These are phyloP conservation scores for Nakazawaea laoshanensis DNA, from an alignment of 805 yeast species.

Conservation along the genomic window DNA sequence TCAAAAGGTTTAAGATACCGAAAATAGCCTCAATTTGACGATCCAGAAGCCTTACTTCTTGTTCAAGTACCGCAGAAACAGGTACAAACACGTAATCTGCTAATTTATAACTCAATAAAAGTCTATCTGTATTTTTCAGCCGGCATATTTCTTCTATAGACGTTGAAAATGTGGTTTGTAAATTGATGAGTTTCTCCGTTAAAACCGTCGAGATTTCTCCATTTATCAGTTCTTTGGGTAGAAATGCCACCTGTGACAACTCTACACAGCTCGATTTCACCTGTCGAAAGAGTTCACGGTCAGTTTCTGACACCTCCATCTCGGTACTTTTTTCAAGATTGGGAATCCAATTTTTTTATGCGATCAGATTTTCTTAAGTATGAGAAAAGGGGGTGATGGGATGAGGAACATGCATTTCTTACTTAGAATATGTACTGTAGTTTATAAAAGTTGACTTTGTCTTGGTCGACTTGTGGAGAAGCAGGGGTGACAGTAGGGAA, in stretches of 20 bases:
- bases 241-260: constrained; percentile 33
- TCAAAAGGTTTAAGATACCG: constrained; percentile 33
- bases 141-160: not conserved
- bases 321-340: not conserved
- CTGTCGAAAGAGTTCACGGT: constrained; percentile 16
- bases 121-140: not conserved
- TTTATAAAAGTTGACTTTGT: too few species aligned
- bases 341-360: too few species aligned
- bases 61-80: constrained; percentile 41
- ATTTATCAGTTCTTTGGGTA: constrained; percentile 21
- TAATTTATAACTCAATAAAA: constrained; percentile 25
- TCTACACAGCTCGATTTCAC: constrained; percentile 34
- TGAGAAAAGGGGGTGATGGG: too few species aligned
- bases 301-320: constrained; percentile 6
- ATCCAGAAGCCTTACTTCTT: constrained; percentile 32
- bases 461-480: too few species aligned
- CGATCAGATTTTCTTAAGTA: too few species aligned
- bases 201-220: not conserved
- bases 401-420: too few species aligned
- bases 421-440: too few species aligned
- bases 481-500: too few species aligned
- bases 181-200: not conserved
- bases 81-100: constrained; percentile 63
- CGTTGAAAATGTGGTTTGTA: not conserved
- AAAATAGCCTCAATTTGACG: constrained; percentile 36